Conservation (phyloP, 805 yeast genomes). For the Suhomyces sp. region DNA sequence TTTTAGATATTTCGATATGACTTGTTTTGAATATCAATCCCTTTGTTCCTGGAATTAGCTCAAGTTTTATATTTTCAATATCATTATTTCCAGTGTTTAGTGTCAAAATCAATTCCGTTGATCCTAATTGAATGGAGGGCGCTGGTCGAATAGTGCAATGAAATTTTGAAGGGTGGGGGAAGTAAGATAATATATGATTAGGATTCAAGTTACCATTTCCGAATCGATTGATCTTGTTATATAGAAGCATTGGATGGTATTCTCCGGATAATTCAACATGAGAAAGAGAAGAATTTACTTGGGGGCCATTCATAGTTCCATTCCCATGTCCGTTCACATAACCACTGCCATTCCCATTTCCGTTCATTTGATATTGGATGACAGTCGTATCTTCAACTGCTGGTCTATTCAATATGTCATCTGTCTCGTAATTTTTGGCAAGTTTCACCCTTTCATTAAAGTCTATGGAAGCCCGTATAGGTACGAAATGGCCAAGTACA, state of each 20-base stretch:
- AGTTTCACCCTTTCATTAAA: slow-evolving; percentile 20
- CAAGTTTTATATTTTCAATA: slow-evolving; percentile 26
- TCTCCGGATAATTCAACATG: too few relatives aligned
- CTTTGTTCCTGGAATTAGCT: slow-evolving; percentile 14
- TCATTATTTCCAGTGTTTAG: slow-evolving; percentile 30
- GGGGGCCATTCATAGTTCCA: too few relatives aligned
- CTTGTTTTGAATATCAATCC: slow-evolving; percentile 16
- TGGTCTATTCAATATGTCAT: too few relatives aligned
- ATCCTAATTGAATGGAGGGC: slow-evolving; percentile 25
- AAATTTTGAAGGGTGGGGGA: slow-evolving; percentile 21
- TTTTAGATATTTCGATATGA: not conserved
- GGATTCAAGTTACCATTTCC: not conserved
- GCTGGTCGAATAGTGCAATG: slow-evolving; percentile 30
- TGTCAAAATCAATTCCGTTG: slow-evolving; percentile 23
- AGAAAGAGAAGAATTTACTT: too few relatives aligned
- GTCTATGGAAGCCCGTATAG: slow-evolving; percentile 15
- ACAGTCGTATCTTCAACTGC: slow-evolving; percentile 4
- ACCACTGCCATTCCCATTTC: not conserved
- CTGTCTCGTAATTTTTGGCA: slow-evolving; percentile 13
- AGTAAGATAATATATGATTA: slow-evolving; percentile 14
- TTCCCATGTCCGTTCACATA: not conserved
- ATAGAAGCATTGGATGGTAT: not conserved
- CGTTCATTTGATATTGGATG: slow-evolving; percentile 7
- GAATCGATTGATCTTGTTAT: not conserved
- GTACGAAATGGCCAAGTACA: slow-evolving; percentile 33